Conservation (phyloP, 2,329 filamentous ascomycete genomes). For the Neodidymelliopsis sp. region DNA sequence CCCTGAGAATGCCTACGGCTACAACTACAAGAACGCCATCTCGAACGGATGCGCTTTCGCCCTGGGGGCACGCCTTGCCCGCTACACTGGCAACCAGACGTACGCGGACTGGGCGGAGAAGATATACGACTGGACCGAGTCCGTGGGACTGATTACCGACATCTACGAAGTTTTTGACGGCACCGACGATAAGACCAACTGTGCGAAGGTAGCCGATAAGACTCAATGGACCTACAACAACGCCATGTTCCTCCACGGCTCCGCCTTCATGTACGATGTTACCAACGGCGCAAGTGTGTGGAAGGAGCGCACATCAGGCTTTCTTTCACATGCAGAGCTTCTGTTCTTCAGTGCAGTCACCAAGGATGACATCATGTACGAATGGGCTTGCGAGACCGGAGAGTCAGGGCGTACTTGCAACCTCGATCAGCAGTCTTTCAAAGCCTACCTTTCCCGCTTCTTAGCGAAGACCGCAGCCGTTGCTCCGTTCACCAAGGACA, state of each 20-base stretch:
- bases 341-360: constrained; percentile 63
- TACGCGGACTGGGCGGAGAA: constrained; percentile 69
- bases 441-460: constrained; percentile 77
- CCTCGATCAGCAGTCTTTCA: constrained; percentile 76
- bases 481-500: constrained; percentile 52
- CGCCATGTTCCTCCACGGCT: constrained; percentile 62
- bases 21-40: constrained; percentile 83
- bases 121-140: constrained; percentile 66
- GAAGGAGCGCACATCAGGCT: constrained; percentile 64
- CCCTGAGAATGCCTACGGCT: constrained; percentile 72
- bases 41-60: constrained; percentile 86
- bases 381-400: constrained; percentile 70
- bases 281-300: constrained; percentile 59
- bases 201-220: constrained; percentile 56
- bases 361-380: constrained; percentile 66
- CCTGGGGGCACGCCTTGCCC: constrained; percentile 76
- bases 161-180: constrained; percentile 64
- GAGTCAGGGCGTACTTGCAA: constrained; percentile 62
- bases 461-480: constrained; percentile 55
- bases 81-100: constrained; percentile 69
- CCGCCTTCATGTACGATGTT: constrained; percentile 64
- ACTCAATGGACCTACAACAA: constrained; percentile 66
- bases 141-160: constrained; percentile 59
- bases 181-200: constrained; percentile 60
- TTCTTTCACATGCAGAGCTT: constrained; percentile 58